phyloP scores from a whole-genome alignment of 2,329 filamentous ascomycete species.

The Aspergillus proliferans region DNA sequence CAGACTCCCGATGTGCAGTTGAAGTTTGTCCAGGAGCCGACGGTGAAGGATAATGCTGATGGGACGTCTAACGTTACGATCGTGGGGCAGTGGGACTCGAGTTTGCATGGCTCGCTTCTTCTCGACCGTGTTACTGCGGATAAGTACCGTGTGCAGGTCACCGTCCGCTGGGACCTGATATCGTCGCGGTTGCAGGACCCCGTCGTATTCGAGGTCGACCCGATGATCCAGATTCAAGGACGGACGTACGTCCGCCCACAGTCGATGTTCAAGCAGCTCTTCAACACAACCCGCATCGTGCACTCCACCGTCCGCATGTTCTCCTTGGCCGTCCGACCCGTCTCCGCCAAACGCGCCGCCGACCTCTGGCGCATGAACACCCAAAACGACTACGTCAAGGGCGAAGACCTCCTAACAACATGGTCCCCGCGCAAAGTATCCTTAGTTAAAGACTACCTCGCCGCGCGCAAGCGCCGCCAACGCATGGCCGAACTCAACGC shows the following conservation, averaged over 20 bases:
- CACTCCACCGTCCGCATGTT: conserved; percentile 84
- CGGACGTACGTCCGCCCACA: conserved; percentile 78
- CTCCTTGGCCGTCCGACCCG: conserved; percentile 75
- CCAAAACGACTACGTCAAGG: conserved; percentile 90
- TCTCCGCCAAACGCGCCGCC: conserved; percentile 82
- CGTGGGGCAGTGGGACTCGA: conserved; percentile 94
- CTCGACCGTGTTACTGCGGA: conserved; percentile 92
- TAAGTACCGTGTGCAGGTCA: conserved; percentile 84
- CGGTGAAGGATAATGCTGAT: conserved; percentile 78
- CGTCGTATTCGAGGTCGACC: conserved; percentile 76
- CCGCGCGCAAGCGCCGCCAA: conserved; percentile 64
- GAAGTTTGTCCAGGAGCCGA: conserved; percentile 69
- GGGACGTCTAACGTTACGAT: conserved; percentile 82
- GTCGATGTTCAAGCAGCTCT: conserved; percentile 80
- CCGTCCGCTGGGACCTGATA: conserved; percentile 76
- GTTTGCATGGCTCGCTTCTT: conserved; percentile 81
- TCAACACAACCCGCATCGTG: conserved; percentile 77
- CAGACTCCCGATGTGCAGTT: conserved; percentile 68
- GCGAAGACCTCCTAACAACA: conserved; percentile 75
- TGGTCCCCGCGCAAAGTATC: conserved; percentile 90
- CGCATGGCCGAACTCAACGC: conserved; percentile 76
- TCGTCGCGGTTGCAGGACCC: conserved; percentile 80
- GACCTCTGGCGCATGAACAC: conserved; percentile 97
- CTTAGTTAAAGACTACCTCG: conserved; percentile 80
- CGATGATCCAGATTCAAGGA: conserved; percentile 76